A percentile compares a stretch with the other conserved stretches of the same genome.
Conservation (phyloP, 768 basidiomycete genomes). For the Phlebiopsis flavidoalba region DNA sequence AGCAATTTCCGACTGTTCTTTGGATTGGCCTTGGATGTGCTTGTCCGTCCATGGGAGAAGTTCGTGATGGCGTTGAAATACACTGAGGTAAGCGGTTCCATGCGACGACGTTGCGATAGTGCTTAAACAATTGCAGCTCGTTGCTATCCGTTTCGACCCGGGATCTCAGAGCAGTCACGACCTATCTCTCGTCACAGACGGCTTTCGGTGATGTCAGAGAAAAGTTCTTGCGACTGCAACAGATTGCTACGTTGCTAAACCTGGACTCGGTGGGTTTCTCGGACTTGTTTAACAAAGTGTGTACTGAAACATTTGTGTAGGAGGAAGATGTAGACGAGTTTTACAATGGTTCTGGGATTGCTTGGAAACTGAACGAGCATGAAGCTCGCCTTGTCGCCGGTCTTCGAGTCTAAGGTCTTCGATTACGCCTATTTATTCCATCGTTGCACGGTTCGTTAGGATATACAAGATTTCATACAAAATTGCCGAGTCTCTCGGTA, state of each 20-base stretch:
- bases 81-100: conserved; percentile 61
- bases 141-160: conserved; percentile 94
- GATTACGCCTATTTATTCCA: neutral
- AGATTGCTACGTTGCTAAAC: conserved; percentile 89
- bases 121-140: conserved; percentile 53
- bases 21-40: conserved; percentile 75
- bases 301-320: conserved; percentile 32
- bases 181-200: conserved; percentile 84
- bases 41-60: conserved; percentile 97
- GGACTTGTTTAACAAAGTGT: neutral
- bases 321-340: conserved; percentile 95
- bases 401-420: conserved; percentile 37
- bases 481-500: neutral
- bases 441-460: neutral
- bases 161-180: conserved; percentile 78
- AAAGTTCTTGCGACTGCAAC: conserved; percentile 88
- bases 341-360: conserved; percentile 88
- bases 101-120: neutral
- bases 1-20: conserved; percentile 85
- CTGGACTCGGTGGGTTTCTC: conserved; percentile 60
- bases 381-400: conserved; percentile 70
- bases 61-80: conserved; percentile 74
- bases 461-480: neutral
- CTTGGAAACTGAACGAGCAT: conserved; percentile 75
- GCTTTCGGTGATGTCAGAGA: conserved; percentile 87